Conservation (phyloP, 2,329 filamentous ascomycete genomes). For the Nigrospora sphaerica region DNA sequence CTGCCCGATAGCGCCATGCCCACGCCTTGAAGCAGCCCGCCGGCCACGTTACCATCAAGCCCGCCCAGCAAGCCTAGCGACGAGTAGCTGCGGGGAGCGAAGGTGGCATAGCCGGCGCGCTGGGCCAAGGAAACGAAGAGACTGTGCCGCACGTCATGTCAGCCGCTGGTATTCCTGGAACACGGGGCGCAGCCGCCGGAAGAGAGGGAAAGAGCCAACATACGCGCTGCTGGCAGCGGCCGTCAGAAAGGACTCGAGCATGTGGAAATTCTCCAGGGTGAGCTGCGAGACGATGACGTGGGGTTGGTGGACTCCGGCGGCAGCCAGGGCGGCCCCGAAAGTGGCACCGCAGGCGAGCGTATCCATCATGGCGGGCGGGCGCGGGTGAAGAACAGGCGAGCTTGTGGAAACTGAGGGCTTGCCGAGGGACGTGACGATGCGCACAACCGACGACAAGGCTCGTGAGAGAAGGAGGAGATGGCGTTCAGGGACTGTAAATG, state of each 20-base stretch:
- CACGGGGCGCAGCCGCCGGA: not conserved
- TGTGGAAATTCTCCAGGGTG: slow-evolving; percentile 54
- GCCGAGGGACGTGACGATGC: no score
- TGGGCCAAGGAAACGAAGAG: slow-evolving; percentile 38
- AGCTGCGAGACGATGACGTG: slow-evolving; percentile 55
- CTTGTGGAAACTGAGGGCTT: no score
- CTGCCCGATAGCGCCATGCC: slow-evolving; percentile 61
- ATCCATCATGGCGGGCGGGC: not conserved
- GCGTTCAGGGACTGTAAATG: no score
- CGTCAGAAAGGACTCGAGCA: slow-evolving; percentile 57
- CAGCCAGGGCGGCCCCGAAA: slow-evolving; percentile 56
- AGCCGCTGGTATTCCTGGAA: not conserved
- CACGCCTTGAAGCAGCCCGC: slow-evolving; percentile 53
- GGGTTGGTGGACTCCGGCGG: slow-evolving; percentile 53
- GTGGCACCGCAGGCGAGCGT: slow-evolving; percentile 41
- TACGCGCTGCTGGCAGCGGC: slow-evolving; percentile 57
- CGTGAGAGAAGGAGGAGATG: no score
- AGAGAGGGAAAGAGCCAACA: slow-evolving; percentile 17
- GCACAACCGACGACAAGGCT: no score
- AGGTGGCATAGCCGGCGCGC: slow-evolving; percentile 30
- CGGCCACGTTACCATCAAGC: slow-evolving; percentile 60
- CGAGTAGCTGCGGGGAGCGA: slow-evolving; percentile 42
- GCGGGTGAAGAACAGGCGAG: not conserved
- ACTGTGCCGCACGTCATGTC: slow-evolving; percentile 19
- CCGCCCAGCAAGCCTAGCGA: slow-evolving; percentile 42